Percentiles rank a stretch among this genome's conserved stretches.
These are phyloP conservation scores for Phytophthora fragariae DNA, from an alignment of 352 stramenopile species.

Conservation along the genomic window DNA sequence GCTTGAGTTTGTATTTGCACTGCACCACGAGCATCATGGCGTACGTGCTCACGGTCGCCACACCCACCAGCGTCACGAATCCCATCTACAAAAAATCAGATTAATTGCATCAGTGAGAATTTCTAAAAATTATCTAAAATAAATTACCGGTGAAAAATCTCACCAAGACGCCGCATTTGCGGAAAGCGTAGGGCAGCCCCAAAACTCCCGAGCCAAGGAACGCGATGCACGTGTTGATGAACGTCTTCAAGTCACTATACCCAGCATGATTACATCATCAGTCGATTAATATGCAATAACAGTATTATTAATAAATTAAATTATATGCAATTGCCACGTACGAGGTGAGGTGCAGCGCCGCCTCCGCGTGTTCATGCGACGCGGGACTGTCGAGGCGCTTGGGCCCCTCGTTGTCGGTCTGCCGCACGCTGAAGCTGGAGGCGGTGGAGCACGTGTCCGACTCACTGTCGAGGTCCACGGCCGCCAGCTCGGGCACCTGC, in stretches of 20 bases:
- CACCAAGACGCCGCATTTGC: constrained; percentile 82
- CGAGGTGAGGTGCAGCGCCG: constrained; percentile 52
- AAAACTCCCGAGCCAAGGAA: constrained; percentile 94
- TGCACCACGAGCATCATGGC: constrained; percentile 80
- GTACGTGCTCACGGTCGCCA: constrained; percentile 70
- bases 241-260: constrained; percentile 62
- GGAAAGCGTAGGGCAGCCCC: constrained; percentile 92
- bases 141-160: constrained; percentile 1
- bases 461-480: constrained; percentile 38
- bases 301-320: neutral
- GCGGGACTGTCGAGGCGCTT: constrained; percentile 32
- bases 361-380: constrained; percentile 33
- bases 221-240: constrained; percentile 89
- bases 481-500: constrained; percentile 40
- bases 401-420: constrained; percentile 2
- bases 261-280: constrained; percentile 11
- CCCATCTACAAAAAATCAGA: constrained; percentile 46
- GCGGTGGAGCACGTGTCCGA: constrained; percentile 38
- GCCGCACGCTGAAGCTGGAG: constrained; percentile 37
- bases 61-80: constrained; percentile 57
- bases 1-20: constrained; percentile 83
- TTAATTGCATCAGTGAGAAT: neutral
- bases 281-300: neutral
- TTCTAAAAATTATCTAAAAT: neutral
- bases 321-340: constrained; percentile 23